phyloP scores from a whole-genome alignment of 2,329 filamentous ascomycete species.

The Albophoma yamanashiensis region DNA sequence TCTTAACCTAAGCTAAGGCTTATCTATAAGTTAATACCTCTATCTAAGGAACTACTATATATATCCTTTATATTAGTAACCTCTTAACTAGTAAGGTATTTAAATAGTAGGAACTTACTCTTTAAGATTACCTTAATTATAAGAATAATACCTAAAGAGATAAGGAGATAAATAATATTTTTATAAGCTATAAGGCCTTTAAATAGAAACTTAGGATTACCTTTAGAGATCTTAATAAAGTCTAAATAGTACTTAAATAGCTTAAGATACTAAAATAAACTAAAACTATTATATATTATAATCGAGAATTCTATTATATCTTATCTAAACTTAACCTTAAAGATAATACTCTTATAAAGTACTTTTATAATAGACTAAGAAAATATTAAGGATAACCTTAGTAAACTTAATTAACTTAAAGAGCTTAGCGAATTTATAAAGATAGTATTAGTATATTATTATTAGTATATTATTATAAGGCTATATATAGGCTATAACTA shows the following conservation, averaged over 20 bases:
- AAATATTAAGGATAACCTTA: too few relatives aligned
- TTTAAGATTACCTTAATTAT: not conserved
- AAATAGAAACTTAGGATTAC: not conserved
- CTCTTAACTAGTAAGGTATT: not conserved
- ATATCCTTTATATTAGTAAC: not conserved
- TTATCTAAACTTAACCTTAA: too few relatives aligned
- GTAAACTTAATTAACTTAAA: too few relatives aligned
- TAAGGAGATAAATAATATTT: too few relatives aligned
- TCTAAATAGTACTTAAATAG: not conserved
- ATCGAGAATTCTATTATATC: not conserved
- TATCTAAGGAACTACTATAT: not conserved
- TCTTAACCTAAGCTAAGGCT: not conserved
- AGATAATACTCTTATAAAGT: too few relatives aligned
- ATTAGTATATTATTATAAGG: too few relatives aligned
- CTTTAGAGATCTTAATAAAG: not conserved
- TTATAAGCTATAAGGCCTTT: not conserved
- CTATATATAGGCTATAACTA: too few relatives aligned
- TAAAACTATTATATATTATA: not conserved
- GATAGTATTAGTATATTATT: too few relatives aligned
- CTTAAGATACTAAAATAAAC: not conserved
- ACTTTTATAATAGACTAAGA: too few relatives aligned
- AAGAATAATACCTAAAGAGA: too few relatives aligned
- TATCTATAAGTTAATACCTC: not conserved
- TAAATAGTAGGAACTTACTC: not conserved
- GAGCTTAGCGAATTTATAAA: too few relatives aligned